Conservation (phyloP, 2,329 filamentous ascomycete genomes). For the Coniochaeta sp. region DNA sequence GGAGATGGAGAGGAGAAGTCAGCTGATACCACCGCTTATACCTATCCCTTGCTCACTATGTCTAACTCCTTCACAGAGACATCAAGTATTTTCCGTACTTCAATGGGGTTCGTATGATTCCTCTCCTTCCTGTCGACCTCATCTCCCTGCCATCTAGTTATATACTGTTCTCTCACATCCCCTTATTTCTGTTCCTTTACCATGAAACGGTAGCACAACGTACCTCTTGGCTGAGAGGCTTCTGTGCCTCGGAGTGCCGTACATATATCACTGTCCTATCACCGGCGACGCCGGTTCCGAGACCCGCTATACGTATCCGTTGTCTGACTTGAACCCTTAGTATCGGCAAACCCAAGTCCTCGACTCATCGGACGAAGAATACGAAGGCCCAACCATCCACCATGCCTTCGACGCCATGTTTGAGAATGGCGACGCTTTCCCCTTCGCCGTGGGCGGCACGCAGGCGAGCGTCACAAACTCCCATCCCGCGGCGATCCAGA, state of each 20-base stretch:
- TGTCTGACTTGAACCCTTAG: constrained; percentile 20
- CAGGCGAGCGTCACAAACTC: constrained; percentile 34
- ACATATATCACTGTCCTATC: not conserved
- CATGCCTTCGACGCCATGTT: constrained; percentile 55
- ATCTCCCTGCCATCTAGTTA: not conserved
- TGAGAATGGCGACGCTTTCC: constrained; percentile 47
- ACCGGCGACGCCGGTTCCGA: not conserved
- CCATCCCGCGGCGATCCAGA: constrained; percentile 50
- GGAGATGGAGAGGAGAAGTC: constrained; percentile 19
- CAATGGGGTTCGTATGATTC: constrained; percentile 35
- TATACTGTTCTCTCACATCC: not conserved
- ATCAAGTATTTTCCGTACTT: constrained; percentile 45
- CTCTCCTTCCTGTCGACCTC: not conserved
- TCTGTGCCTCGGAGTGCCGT: not conserved
- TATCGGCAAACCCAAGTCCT: constrained; percentile 40
- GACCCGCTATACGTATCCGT: constrained; percentile 1
- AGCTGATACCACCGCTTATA: constrained; percentile 16
- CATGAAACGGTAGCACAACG: not conserved
- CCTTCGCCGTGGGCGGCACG: constrained; percentile 45
- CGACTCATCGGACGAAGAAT: constrained; percentile 50
- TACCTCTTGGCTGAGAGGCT: not conserved
- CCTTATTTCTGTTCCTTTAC: not conserved
- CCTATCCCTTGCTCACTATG: constrained; percentile 5
- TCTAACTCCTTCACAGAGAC: constrained; percentile 21
- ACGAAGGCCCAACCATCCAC: constrained; percentile 47